Base-by-base conservation (phyloP, 345 rosid species). In the Fremontodendron californicum region DNA sequence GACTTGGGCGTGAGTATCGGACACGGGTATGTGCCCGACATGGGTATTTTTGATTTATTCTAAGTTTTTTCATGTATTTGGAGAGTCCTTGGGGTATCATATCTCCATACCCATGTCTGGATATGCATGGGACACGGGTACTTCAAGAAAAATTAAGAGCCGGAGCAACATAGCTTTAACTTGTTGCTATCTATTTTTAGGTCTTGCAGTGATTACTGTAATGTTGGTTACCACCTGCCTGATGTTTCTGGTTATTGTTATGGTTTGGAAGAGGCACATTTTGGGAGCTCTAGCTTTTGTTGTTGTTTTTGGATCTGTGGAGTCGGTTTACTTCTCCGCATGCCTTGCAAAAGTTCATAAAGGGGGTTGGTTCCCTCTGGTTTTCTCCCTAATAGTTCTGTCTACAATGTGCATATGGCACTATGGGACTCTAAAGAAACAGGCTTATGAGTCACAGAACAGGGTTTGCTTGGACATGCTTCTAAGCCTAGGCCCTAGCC, bases 221-320 rank as follows among this genome's bases (percentile, higher is more conserved):
- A 81, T 84, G 86, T 54, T 81, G 58, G 81, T 84, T 0, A 84
- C 84, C n/a, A 84, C 84, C 51, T 81, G 71, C 60, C 46, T 84
- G 67, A 84, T 81, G 82, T 81, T 76, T 71, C 67, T 81, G 35
- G 67, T 78, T 69, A 81, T 84, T 43, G 75, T 77, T 39, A 23
- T 77, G 46, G 66, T 76, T 42, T 78, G 82, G 84, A 76, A 62
- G 77, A 64, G 33, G 62, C 61, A 73, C n/a, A 31, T 68, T 21
- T 29, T 78, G 43, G 43, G 42, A 19, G 86, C 81, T 71, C 16
- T 62, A 76, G n/a, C 68, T 42, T 81, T 84, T 54, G 51, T 76
- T 5, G 18, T 78, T 6, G 43, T 73, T 61, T 84, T 84, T 16
- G 86, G 84, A 61, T 75, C 78, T 1, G 21, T 84, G 5, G 84